phyloP scores from a whole-genome alignment of 179 eudicot genomes.

The Beta lomatogona region DNA sequence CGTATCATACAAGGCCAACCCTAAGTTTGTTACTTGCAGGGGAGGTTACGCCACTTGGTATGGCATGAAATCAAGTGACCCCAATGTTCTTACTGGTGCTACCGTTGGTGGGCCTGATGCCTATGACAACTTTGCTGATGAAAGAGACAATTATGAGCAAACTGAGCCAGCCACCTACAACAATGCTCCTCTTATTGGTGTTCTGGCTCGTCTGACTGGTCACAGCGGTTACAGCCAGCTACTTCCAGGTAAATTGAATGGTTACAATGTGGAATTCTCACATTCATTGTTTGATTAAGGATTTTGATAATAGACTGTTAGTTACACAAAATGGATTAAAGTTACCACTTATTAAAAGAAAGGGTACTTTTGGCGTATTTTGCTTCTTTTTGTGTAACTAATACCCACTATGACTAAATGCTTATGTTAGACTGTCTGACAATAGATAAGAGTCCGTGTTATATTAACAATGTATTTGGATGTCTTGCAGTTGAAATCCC shows the following conservation, averaged over 20 bases:
- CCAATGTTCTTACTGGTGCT: slow-evolving; percentile 50
- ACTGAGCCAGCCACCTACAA: slow-evolving; percentile 59
- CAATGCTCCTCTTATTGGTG: slow-evolving; percentile 59
- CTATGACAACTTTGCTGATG: slow-evolving; percentile 58
- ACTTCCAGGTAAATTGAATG: slow-evolving; percentile 52
- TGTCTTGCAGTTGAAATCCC: slow-evolving; percentile 51
- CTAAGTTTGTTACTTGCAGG: slow-evolving; percentile 44
- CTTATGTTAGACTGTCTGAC: too few relatives aligned
- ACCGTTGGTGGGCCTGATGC: slow-evolving; percentile 56
- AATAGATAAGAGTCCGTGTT: too few relatives aligned
- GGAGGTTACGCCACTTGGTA: slow-evolving; percentile 54
- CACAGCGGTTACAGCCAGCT: slow-evolving; percentile 84
- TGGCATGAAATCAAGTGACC: slow-evolving; percentile 45
- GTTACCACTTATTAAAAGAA: too few relatives aligned
- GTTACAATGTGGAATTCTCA: not conserved
- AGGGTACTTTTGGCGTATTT: too few relatives aligned
- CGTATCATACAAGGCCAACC: slow-evolving; percentile 47
- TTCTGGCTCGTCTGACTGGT: slow-evolving; percentile 65
- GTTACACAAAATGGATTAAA: too few relatives aligned
- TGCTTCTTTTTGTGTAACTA: too few relatives aligned
- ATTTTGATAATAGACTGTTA: too few relatives aligned
- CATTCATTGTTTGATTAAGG: not conserved
- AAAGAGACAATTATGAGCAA: slow-evolving; percentile 55
- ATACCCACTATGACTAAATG: too few relatives aligned
- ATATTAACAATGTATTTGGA: not conserved